Evolutionary conservation across 1,139 yeast genomes (phyloP).

Genomic region (Meyerozyma sp.): DNA sequence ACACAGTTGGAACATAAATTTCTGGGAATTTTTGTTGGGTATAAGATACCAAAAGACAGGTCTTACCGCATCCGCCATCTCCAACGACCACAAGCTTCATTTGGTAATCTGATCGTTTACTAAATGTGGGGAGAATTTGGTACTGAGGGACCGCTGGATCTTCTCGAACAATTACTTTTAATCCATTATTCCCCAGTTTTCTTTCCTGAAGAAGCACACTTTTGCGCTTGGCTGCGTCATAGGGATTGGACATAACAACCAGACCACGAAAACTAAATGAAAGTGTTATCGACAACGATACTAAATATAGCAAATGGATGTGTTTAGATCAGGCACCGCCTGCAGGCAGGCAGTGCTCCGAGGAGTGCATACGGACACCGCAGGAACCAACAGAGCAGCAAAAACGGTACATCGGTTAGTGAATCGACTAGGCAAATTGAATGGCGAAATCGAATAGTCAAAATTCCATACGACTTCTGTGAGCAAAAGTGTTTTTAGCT

Average conservation of each 20-base stretch:
- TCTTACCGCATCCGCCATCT: conserved; percentile 94
- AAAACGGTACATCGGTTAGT: too few species aligned
- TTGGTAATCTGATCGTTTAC: conserved; percentile 32
- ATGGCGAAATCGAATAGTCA: too few species aligned
- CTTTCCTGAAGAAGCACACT: conserved; percentile 6
- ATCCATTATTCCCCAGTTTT: conserved; percentile 15
- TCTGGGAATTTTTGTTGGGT: conserved; percentile 74
- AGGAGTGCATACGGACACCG: too few species aligned
- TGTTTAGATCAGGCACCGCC: too few species aligned
- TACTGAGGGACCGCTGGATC: conserved; percentile 37
- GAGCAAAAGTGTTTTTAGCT: too few species aligned
- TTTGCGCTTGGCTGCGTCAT: not conserved
- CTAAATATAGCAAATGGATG: too few species aligned
- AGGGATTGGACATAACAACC: not conserved
- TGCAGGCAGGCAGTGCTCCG: too few species aligned
- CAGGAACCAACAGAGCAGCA: too few species aligned
- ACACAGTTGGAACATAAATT: conserved; percentile 82
- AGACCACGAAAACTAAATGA: too few species aligned
- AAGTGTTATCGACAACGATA: too few species aligned
- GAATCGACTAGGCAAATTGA: too few species aligned
- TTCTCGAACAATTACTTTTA: conserved; percentile 30
- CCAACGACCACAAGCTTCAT: conserved; percentile 84
- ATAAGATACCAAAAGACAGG: conserved; percentile 78
- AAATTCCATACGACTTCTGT: too few species aligned
- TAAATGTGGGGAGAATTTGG: conserved; percentile 25